Percentiles rank a stretch among this genome's conserved stretches.
phyloP scores from a whole-genome alignment of 345 rosid species.

The Citrus reticulata region DNA sequence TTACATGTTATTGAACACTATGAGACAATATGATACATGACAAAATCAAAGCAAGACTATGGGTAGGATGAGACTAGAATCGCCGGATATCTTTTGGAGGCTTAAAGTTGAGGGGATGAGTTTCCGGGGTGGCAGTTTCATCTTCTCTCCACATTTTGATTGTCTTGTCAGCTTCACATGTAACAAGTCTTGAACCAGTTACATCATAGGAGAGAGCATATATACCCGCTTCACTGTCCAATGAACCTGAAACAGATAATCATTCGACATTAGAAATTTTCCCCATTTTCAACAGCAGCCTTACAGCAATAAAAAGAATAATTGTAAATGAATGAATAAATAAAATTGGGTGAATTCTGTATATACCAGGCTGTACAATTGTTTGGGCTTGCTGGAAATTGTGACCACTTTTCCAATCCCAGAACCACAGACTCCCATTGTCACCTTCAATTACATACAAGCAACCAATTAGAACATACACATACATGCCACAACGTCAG shows the following conservation, averaged over 20 bases:
- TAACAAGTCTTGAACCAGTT: constrained; percentile 81
- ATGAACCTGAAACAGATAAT: constrained; percentile 54
- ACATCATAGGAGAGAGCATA: constrained; percentile 73
- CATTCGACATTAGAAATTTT: not conserved
- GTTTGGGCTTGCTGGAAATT: constrained; percentile 96
- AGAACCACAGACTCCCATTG: constrained; percentile 97
- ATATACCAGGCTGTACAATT: constrained; percentile 88
- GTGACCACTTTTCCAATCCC: constrained; percentile 99
- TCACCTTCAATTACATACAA: constrained; percentile 51
- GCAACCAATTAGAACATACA: not conserved
- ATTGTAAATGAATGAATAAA: not conserved
- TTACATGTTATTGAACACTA: not conserved
- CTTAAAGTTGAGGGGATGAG: constrained; percentile 91
- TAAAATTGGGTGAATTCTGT: not conserved
- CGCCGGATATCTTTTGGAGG: constrained; percentile 98
- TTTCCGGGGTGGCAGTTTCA: constrained; percentile 83
- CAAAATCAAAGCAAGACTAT: not conserved
- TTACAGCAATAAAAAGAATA: not conserved
- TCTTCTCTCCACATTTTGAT: constrained; percentile 99
- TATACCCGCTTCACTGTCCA: constrained; percentile 99
- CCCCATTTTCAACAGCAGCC: not conserved
- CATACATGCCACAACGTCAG: not conserved
- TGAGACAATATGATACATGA: not conserved
- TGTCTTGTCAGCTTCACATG: constrained; percentile 96
- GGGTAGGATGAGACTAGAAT: constrained; percentile 36